Percentiles rank a stretch among this genome's conserved stretches.
These are phyloP conservation scores for Lantana camara DNA, from an alignment of 257 asterid genomes.

Conservation along the genomic window DNA sequence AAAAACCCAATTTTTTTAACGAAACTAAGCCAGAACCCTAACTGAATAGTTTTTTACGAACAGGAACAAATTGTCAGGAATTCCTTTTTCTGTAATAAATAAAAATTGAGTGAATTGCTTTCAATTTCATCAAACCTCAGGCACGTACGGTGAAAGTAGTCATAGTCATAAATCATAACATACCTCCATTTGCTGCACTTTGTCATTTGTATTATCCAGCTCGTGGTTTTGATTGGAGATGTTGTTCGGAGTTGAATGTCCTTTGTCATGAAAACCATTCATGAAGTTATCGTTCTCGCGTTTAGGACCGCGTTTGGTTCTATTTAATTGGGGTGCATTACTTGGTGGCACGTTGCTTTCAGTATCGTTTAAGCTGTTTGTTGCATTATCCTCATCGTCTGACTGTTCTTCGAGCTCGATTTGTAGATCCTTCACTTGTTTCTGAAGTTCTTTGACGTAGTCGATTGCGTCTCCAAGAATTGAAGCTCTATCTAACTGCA, in stretches of 20 bases:
- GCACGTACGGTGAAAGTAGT: too few relatives aligned
- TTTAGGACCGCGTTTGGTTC: slow-evolving; percentile 36
- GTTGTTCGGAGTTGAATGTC: slow-evolving; percentile 27
- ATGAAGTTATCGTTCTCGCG: slow-evolving; percentile 30
- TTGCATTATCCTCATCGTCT: slow-evolving; percentile 49
- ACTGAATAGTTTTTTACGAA: too few relatives aligned
- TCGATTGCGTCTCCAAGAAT: slow-evolving; percentile 90
- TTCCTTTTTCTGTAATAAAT: too few relatives aligned
- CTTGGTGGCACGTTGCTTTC: slow-evolving; percentile 21
- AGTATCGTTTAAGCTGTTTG: slow-evolving; percentile 10
- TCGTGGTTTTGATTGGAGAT: slow-evolving; percentile 37
- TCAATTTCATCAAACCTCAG: too few relatives aligned
- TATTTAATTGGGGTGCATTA: slow-evolving; percentile 30
- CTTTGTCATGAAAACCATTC: slow-evolving; percentile 39
- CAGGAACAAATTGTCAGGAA: too few relatives aligned
- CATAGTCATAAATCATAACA: too few relatives aligned
- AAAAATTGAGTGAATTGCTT: too few relatives aligned
- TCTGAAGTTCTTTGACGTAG: slow-evolving; percentile 72
- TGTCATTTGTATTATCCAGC: slow-evolving; percentile 41
- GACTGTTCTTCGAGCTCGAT: slow-evolving; percentile 72
- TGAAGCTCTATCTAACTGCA: slow-evolving; percentile 85
- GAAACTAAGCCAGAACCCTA: too few relatives aligned
- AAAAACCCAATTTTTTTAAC: too few relatives aligned
- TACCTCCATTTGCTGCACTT: slow-evolving; percentile 95
- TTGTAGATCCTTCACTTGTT: slow-evolving; percentile 64